Evolutionary conservation across 2,329 filamentous ascomycete genomes (phyloP).

Genomic region (Hypoxylon sp.): DNA sequence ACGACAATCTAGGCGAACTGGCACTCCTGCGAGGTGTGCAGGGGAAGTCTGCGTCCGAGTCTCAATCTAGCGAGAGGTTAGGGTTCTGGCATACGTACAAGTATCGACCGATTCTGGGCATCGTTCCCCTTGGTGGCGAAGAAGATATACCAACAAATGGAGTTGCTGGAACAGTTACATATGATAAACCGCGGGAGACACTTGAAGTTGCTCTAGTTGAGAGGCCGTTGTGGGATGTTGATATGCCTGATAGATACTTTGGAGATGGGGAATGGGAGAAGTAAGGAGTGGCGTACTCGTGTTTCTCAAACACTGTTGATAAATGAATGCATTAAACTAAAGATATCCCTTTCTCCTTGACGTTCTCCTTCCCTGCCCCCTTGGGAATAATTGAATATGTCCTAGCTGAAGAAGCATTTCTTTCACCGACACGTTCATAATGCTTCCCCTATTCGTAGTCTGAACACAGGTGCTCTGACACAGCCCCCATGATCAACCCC

Average conservation of each 20-base stretch:
- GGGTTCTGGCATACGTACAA: conserved; percentile 87
- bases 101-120: conserved; percentile 91
- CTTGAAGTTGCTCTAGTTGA: conserved; percentile 91
- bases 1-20: conserved; percentile 52
- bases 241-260: conserved; percentile 78
- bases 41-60: conserved; percentile 45
- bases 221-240: conserved; percentile 84
- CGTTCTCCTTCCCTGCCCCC: background rate
- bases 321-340: background rate
- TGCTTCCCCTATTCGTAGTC: no score
- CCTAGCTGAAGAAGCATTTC: no score
- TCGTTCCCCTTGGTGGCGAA: conserved; percentile 61
- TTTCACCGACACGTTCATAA: no score
- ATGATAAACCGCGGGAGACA: conserved; percentile 48
- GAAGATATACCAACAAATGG: conserved; percentile 49
- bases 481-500: no score
- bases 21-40: conserved; percentile 49
- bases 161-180: conserved; percentile 20
- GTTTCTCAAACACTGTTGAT: background rate
- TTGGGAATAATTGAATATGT: no score
- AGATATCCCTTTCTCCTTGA: background rate
- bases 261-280: conserved; percentile 67
- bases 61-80: conserved; percentile 41
- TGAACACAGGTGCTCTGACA: no score
- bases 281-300: conserved; percentile 38